A percentile compares a stretch with the other conserved stretches of the same genome.
Evolutionary conservation across 768 basidiomycete genomes (phyloP).

Genomic region (Hirschioporus abietinus): DNA sequence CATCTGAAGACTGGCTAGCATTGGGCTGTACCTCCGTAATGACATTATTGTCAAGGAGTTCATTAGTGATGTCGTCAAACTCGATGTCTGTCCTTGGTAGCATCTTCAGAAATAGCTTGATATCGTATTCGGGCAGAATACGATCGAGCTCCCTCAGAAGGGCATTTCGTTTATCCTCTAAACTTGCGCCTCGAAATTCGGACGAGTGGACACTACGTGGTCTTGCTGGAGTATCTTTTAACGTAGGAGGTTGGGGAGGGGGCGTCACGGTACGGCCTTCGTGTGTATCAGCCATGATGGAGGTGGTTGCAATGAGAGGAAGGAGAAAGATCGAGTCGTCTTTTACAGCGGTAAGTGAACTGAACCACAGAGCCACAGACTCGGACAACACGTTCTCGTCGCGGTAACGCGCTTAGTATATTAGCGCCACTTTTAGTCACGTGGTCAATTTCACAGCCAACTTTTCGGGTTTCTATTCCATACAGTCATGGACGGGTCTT

Average conservation of each 20-base stretch:
- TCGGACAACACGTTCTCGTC: too few relatives aligned
- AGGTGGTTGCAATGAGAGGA: not conserved
- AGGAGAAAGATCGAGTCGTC: not conserved
- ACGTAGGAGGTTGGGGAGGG: not conserved
- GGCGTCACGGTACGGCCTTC: not conserved
- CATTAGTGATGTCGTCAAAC: not conserved
- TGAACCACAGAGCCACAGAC: too few relatives aligned
- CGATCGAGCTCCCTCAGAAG: not conserved
- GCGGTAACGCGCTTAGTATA: too few relatives aligned
- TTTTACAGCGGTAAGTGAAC: too few relatives aligned
- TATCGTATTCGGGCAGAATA: not conserved
- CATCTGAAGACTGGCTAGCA: not conserved
- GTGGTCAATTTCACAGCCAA: too few relatives aligned
- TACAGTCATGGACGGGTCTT: too few relatives aligned
- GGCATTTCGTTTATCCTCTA: not conserved
- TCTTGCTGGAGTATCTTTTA: not conserved
- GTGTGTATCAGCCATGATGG: not conserved
- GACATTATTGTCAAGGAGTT: not conserved
- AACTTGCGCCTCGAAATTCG: not conserved
- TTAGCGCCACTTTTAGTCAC: too few relatives aligned
- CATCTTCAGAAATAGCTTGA: not conserved
- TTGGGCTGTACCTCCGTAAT: not conserved
- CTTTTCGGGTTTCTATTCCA: too few relatives aligned
- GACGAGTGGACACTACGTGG: not conserved
- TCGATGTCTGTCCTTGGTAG: not conserved